Percentiles rank a stretch among this genome's conserved stretches.
Conservation (phyloP, 1,284 basidiomycete species). For the Gastroboletus turbinatus region DNA sequence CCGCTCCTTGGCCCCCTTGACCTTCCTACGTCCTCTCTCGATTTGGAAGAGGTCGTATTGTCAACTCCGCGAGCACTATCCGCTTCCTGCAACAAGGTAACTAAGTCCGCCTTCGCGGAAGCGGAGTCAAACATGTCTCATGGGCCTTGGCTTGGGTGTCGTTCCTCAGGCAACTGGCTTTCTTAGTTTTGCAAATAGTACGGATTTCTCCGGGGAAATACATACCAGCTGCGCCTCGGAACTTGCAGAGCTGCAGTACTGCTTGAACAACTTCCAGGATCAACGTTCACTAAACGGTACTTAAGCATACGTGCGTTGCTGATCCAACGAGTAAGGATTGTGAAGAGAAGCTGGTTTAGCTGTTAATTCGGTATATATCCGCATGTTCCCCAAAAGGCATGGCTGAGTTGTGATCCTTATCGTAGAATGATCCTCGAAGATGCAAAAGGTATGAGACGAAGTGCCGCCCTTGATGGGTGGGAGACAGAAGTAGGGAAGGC, state of each 20-base stretch:
- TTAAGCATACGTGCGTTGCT: not conserved
- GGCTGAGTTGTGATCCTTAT: not conserved
- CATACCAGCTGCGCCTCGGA: not conserved
- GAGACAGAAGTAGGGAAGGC: not conserved
- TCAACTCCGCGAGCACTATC: conserved; percentile 32
- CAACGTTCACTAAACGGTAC: not conserved
- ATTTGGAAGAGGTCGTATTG: conserved; percentile 28
- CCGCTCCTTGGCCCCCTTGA: not conserved
- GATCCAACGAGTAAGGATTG: conserved; percentile 4
- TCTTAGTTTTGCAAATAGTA: not conserved
- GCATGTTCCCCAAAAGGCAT: not conserved
- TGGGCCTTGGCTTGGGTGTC: not conserved
- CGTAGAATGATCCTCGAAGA: not conserved
- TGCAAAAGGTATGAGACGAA: not conserved
- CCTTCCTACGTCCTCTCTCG: conserved; percentile 24
- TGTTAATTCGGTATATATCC: not conserved
- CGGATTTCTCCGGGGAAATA: not conserved
- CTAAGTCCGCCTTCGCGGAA: conserved; percentile 36
- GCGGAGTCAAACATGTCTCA: conserved; percentile 21
- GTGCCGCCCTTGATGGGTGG: not conserved
- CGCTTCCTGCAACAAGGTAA: conserved; percentile 12
- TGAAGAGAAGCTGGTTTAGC: not conserved
- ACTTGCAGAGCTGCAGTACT: not conserved
- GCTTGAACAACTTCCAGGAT: not conserved
- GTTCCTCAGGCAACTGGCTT: not conserved